Evolutionary conservation across 805 yeast species (phyloP), one percentile per base, ranked within the genome.

Genomic region (Schizosaccharomyces cryophilus): DNA sequence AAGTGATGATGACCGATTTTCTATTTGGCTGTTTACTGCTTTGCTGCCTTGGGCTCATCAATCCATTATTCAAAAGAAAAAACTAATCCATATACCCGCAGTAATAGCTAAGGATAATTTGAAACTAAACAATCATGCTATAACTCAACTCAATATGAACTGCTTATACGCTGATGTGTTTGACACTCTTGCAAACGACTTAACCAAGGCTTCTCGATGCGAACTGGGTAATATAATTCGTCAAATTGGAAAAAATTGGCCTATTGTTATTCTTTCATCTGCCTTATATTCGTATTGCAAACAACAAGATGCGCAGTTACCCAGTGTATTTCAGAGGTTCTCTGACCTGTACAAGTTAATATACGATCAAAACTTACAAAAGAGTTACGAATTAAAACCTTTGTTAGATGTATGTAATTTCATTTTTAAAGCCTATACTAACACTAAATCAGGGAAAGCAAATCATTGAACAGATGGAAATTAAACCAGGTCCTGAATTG

Each of bases 401-500:
- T 64, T 86, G 5, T 70, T 89, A 13, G 87, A 86, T 69, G 95
- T 51, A 51, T 29, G 56, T 29, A 21, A 24, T n/a, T 51, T 29
- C 9, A 17, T 51, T 51, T 59, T 31, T 19, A 60, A 48, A n/a
- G 7, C 59, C 5, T 21, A n/a, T 5, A 21, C 61, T 35, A 17
- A 51, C 56, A 29, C 15, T 24, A 13, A 7, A 24, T 11, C 17
- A 51, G 56, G 56, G 98, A 17, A 87, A 85, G 65, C 78, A 79
- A 56, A 70, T 90, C 56, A 72, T 78, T 60, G 71, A 73, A 54
- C 70, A 74, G 24, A 70, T 85, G 35, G 71, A 58, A 7, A 73
- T 74, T 61, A 84, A 83, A 67, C 86, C 90, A 0, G 98, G 98
- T 0, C 88, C 89, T 5, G 88, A 96, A 96, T 75, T 90, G 77